Percentiles rank a stretch among this genome's conserved stretches.
Evolutionary conservation across 2,329 filamentous ascomycete species (phyloP).

Genomic region (Ophidiomyces ophidiicola): DNA sequence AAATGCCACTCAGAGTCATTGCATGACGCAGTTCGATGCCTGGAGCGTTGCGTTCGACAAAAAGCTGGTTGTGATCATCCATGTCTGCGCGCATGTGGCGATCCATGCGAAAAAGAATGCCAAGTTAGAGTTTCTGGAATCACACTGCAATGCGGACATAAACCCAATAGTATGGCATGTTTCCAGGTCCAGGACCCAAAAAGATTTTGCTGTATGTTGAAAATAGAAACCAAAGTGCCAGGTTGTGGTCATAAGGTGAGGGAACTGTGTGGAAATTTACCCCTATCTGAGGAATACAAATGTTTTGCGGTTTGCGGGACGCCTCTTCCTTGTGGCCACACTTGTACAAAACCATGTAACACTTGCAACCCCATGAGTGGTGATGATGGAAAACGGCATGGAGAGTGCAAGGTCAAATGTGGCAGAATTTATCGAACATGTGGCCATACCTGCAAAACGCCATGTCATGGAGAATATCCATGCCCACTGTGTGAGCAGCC

Average conservation of each 20-base stretch:
- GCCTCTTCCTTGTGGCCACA: constrained; percentile 7
- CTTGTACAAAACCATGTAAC: background rate
- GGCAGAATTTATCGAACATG: constrained; percentile 8
- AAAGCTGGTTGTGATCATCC: constrained; percentile 30
- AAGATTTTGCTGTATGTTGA: background rate
- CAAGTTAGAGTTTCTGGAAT: background rate
- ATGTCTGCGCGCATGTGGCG: constrained; percentile 33
- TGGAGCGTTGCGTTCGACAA: constrained; percentile 29
- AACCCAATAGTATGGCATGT: constrained; percentile 1
- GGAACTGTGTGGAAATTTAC: constrained; percentile 2
- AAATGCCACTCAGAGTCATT: constrained; percentile 37
- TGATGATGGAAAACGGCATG: background rate
- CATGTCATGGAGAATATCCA: constrained; percentile 9
- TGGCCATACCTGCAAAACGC: constrained; percentile 5
- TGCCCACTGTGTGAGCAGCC: constrained; percentile 14
- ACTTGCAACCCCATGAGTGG: background rate
- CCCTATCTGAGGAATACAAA: background rate
- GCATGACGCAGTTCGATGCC: constrained; percentile 33
- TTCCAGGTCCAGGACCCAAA: background rate
- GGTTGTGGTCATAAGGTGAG: constrained; percentile 4
- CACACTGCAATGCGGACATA: constrained; percentile 6
- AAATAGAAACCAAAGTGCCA: constrained; percentile 1
- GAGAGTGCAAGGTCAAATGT: constrained; percentile 1
- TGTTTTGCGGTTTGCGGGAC: background rate
- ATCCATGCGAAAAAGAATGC: constrained; percentile 30